Conservation (phyloP, 352 stramenopile species). For the Globisporangium canariense region DNA sequence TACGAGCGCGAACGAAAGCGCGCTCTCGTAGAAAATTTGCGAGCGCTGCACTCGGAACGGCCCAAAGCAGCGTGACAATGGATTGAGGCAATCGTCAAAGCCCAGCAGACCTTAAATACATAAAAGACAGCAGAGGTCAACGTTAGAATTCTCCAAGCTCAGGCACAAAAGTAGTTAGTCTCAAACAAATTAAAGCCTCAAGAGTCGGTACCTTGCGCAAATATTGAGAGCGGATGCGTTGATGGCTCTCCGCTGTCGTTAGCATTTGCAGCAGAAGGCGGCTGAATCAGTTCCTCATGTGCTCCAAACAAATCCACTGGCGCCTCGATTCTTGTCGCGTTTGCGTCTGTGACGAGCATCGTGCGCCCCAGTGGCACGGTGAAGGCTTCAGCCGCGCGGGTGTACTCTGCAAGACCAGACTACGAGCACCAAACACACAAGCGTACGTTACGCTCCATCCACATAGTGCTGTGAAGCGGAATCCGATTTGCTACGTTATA, state of each 20-base stretch:
- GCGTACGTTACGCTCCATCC: neutral
- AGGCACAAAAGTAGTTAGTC: neutral
- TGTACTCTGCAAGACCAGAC: slow-evolving; percentile 18
- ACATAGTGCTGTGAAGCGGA: neutral
- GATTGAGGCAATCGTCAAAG: slow-evolving; percentile 36
- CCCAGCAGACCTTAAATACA: slow-evolving; percentile 35
- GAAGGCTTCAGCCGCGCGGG: slow-evolving; percentile 16
- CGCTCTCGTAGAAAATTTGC: slow-evolving; percentile 62
- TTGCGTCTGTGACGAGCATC: slow-evolving; percentile 26
- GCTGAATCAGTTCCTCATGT: neutral
- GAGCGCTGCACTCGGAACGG: slow-evolving; percentile 35
- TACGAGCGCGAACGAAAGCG: slow-evolving; percentile 77
- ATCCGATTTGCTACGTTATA: neutral
- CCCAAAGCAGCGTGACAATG: slow-evolving; percentile 36
- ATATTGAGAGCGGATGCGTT: neutral
- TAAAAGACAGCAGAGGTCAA: neutral
- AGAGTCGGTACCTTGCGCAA: neutral
- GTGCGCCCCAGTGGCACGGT: slow-evolving; percentile 26
- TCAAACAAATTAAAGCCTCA: neutral
- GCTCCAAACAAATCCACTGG: neutral
- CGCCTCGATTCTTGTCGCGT: neutral
- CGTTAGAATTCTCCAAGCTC: neutral
- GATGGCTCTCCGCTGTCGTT: neutral
- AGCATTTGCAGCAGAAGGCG: neutral
- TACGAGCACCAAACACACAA: neutral